phyloP scores from a whole-genome alignment of 345 rosid genomes.

The Eucalyptus melliodora region DNA sequence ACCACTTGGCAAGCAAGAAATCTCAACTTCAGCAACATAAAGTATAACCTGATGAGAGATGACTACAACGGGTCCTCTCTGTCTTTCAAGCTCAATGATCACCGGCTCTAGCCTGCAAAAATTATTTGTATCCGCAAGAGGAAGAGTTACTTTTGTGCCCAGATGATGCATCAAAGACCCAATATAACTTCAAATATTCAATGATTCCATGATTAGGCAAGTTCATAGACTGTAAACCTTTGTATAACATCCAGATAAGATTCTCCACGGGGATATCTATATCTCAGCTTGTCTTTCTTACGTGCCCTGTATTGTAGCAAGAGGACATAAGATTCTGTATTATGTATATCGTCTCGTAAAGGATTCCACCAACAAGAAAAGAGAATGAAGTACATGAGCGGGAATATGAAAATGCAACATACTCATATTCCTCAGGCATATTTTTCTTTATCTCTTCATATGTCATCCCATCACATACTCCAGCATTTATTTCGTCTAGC shows the following conservation, averaged over 20 bases:
- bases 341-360: background rate
- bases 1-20: background rate
- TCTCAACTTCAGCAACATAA: background rate
- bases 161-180: background rate
- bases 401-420: constrained; percentile 7
- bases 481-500: constrained; percentile 96
- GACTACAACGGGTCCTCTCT: constrained; percentile 97
- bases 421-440: constrained; percentile 99
- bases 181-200: background rate
- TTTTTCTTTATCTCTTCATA: constrained; percentile 88
- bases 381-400: background rate
- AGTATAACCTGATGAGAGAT: constrained; percentile 89
- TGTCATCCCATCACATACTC: constrained; percentile 99
- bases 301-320: constrained; percentile 42
- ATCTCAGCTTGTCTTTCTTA: constrained; percentile 83
- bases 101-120: constrained; percentile 92
- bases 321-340: background rate
- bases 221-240: constrained; percentile 30
- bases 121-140: background rate
- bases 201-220: background rate
- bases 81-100: constrained; percentile 94
- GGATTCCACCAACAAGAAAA: background rate
- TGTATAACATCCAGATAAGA: constrained; percentile 99
- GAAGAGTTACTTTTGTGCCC: background rate
- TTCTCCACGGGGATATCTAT: constrained; percentile 97